These are phyloP conservation scores for Mycena polygramma DNA, from an alignment of 768 basidiomycete species.

Conservation along the genomic window DNA sequence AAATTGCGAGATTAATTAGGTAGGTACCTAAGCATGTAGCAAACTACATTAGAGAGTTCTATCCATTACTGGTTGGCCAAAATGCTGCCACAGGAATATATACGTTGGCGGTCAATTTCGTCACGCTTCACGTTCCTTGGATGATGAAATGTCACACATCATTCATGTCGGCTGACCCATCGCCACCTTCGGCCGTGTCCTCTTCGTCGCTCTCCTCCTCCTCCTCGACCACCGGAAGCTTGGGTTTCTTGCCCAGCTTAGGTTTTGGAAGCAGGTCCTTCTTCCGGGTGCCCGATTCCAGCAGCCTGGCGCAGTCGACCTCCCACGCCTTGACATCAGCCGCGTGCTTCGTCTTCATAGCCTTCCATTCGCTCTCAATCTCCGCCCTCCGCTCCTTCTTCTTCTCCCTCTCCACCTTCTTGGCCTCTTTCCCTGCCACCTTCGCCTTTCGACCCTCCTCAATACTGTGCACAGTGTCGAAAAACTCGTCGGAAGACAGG, in stretches of 20 bases:
- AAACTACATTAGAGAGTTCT: neutral
- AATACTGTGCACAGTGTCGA: too few species aligned
- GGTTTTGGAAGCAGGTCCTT: slow-evolving; percentile 38
- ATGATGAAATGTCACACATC: slow-evolving; percentile 9
- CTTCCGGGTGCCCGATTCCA: slow-evolving; percentile 26
- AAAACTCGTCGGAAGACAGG: too few species aligned
- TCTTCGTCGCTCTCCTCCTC: slow-evolving; percentile 30
- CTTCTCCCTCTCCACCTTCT: slow-evolving; percentile 1
- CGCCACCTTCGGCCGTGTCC: slow-evolving; percentile 13
- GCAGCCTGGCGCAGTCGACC: slow-evolving; percentile 10
- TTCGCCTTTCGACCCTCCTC: too few species aligned
- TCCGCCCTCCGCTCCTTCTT: slow-evolving; percentile 9
- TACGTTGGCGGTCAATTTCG: neutral
- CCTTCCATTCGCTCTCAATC: slow-evolving; percentile 15
- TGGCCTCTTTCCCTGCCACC: neutral
- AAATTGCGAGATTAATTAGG: neutral
- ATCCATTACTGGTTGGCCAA: too few species aligned
- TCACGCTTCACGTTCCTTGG: slow-evolving; percentile 1
- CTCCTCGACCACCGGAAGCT: slow-evolving; percentile 25
- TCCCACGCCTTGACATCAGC: neutral
- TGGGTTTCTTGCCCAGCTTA: slow-evolving; percentile 36
- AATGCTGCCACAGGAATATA: neutral
- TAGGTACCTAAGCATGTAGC: neutral
- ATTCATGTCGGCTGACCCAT: too few species aligned
- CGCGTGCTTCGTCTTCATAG: slow-evolving; percentile 5